Percentiles rank a stretch among this genome's conserved stretches.
phyloP scores from a whole-genome alignment of 106 monocot genomes.

The Agapanthus africanus region DNA sequence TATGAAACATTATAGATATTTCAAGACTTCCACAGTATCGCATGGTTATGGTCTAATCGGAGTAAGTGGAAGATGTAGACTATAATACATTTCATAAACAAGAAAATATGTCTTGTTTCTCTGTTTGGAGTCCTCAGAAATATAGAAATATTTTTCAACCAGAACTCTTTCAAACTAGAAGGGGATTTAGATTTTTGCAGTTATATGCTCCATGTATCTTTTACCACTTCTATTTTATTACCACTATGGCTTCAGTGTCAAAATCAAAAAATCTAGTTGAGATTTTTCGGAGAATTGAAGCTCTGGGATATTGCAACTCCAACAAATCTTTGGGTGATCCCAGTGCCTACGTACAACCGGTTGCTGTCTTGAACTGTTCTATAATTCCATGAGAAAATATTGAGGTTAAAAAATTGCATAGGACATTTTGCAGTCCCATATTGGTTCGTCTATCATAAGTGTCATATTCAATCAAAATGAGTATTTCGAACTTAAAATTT shows the following conservation, averaged over 20 bases:
- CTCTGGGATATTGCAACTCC: neutral
- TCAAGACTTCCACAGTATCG: neutral
- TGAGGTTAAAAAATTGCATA: neutral
- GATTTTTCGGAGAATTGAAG: neutral
- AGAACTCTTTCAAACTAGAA: conserved; percentile 1
- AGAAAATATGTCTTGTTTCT: neutral
- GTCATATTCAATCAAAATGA: neutral
- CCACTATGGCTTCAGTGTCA: neutral
- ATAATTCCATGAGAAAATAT: neutral
- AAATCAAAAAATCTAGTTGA: neutral
- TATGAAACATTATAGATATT: neutral
- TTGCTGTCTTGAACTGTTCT: neutral
- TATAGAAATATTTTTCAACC: neutral
- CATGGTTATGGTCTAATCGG: neutral
- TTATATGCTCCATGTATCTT: neutral
- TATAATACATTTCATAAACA: neutral
- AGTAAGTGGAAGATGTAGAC: neutral
- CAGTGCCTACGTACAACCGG: neutral
- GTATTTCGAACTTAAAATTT: neutral
- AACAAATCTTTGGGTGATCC: neutral
- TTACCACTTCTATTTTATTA: neutral
- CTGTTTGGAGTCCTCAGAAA: neutral
- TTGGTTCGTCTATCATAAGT: too few species aligned
- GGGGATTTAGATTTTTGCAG: neutral
- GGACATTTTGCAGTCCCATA: neutral